Base-by-base conservation (phyloP, 371 early-diverging fungal genomes). In the Mucor lusitanicus region DNA sequence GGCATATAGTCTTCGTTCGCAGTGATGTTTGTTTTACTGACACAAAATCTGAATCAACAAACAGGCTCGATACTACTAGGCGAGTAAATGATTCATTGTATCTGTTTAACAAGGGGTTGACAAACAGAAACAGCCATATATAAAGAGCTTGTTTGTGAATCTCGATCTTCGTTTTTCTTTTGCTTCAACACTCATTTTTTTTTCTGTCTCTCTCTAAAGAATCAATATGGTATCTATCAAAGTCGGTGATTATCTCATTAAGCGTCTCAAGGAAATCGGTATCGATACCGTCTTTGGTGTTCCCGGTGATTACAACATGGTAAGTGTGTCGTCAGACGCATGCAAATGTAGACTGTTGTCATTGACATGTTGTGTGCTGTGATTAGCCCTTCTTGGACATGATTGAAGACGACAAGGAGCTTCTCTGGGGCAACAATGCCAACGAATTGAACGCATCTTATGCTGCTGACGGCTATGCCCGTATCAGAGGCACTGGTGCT, bases 391-490 rank as follows among this genome's bases (percentile, higher is more conserved):
- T 73, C 27, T 65, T 76, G 61, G 76, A 72, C 39, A 23, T 75
- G 32, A 64, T 75, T 48, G 72, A 70, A 69, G 86, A 81, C 35
- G 74, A 79, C 32, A 62, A 64, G 8, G 73, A 72, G 1, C 35
- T 83, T n/a, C 55, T 64, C 6, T 80, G 80, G 83, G 76, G 76
- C 27, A 72, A 76, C 60, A 69, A 74, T 64, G 72, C 75, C 15
- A 83, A 83, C 28, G 83, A 83, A 63, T 56, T 83, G 33, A 83
- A 85, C 17, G 77, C 79, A 19, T 71, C 81, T 12, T 82, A 82
- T 70, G 80, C 86, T 12, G 84, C 84, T 25, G 86, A 85, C 69
- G 84, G 86, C 12, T 86, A 86, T 71, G 83, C 86, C 27, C 76
- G 76, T 59, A 61, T 74, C 12, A 46, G 64, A 19, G 73, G 79